A percentile compares a stretch with the other conserved stretches of the same genome.
Evolutionary conservation across 1,284 basidiomycete species (phyloP).

Genomic region (Cryptococcus sp.): DNA sequence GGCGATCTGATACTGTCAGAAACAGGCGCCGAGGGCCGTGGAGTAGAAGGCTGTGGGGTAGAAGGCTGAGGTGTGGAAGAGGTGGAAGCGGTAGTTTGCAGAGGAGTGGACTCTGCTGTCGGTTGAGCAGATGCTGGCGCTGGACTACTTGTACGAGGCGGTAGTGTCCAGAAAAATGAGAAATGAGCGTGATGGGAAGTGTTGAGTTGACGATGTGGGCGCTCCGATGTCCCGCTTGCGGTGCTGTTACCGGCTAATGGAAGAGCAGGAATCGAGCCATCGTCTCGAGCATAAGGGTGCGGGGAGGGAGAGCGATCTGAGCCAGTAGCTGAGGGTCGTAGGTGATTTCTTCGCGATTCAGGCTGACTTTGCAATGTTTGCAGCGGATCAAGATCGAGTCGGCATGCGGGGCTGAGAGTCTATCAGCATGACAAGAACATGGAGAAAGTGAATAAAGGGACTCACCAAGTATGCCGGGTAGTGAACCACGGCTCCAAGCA

Average conservation of each 20-base stretch:
- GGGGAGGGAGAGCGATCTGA: conserved; percentile 5
- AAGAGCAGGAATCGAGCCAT: neutral
- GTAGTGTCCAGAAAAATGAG: neutral
- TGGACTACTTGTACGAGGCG: neutral
- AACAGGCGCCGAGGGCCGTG: neutral
- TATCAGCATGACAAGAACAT: neutral
- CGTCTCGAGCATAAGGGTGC: conserved; percentile 32
- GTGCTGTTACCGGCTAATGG: neutral
- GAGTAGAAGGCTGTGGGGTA: neutral
- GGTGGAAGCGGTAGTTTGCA: too few relatives aligned
- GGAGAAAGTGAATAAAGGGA: neutral
- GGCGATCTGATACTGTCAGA: too few relatives aligned
- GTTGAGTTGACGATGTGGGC: neutral
- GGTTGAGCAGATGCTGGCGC: conserved; percentile 1
- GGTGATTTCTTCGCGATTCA: conserved; percentile 21
- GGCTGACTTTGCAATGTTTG: conserved; percentile 37
- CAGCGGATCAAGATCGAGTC: conserved; percentile 51
- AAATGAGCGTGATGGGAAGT: too few relatives aligned
- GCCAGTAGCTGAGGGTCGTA: conserved; percentile 27
- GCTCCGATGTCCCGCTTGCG: too few relatives aligned
- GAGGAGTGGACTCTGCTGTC: too few relatives aligned
- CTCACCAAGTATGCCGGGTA: conserved; percentile 50
- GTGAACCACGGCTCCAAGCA: conserved; percentile 51
- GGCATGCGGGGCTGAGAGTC: conserved; percentile 44
- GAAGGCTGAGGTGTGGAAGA: neutral